Base-by-base conservation (phyloP, 148 eudicot species). In the Selenicereus undatus region DNA sequence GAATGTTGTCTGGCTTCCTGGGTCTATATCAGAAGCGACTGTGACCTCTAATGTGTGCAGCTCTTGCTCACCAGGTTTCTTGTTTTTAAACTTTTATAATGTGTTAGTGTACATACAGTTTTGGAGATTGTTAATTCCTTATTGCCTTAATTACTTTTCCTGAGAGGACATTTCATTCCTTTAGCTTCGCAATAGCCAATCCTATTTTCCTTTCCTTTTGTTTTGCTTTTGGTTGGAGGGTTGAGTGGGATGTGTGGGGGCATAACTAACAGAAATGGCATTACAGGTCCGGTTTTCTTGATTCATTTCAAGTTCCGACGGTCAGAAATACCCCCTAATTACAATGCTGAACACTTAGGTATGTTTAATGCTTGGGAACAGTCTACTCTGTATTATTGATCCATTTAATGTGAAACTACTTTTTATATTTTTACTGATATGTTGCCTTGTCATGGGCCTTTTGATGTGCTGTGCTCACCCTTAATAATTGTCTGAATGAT, bases 1-100 rank as follows among this genome's bases (percentile, higher is more conserved):
- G 86, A 94, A 89, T 83, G 99, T 87, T 51, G 90, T 97, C 68
- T 97, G 99, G 98, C 99, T 97, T 78, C 99, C 99, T 75, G 99
- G 98, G 71, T 87, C 98, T 65, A 65, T 89, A 76, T 84, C 90
- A 62, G 97, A 97, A 85, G 98, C 98, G 54, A 72, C 79, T 80
- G 98, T 97, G 72, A 97, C 97, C 80, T 75, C 91, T 75, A 90
- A 85, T 82, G 78, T 86, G 54, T 96, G 99, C 91, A 84, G 76
- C 87, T 84, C 81, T n/a, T 97, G 99, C 84, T 78, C 88, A 48
- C 99, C 97, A 90, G 97, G 98, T 95, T 76, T 68, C 51, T 62
- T 81, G 0, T 78, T 78, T 51, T 81, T 27, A 39, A 69, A 27
- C 66, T 5, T 39, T 30, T 52, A 29, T 45, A 26, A 13, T 66